These are phyloP conservation scores for Corymbia citriodora DNA, from an alignment of 441 rosid genomes.

Conservation along the genomic window DNA sequence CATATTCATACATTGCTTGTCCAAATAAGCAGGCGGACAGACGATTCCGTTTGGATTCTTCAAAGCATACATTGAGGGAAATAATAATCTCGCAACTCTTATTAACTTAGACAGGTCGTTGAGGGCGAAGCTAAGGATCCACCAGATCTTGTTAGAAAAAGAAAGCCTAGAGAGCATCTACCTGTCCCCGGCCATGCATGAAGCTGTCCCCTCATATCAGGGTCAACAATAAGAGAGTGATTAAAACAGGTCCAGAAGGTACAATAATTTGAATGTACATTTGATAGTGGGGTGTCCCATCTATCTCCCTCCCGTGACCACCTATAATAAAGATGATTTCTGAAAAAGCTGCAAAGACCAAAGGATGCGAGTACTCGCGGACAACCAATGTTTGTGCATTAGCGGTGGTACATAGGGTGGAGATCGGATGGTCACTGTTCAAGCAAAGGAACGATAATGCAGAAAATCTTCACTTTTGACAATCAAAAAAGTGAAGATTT, in stretches of 20 bases:
- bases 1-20: no score
- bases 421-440: neutral
- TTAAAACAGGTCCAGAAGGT: neutral
- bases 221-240: no score
- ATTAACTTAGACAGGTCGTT: no score
- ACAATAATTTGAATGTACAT: neutral
- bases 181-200: fast-evolving
- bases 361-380: no score
- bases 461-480: neutral
- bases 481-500: no score
- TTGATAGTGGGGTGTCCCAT: neutral
- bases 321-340: fast-evolving
- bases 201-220: fast-evolving
- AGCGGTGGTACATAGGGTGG: neutral
- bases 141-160: neutral
- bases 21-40: no score
- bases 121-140: no score
- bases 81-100: no score
- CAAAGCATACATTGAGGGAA: neutral
- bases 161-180: neutral
- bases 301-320: no score
- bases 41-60: fast-evolving
- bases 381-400: neutral
- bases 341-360: no score
- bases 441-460: neutral